Evolutionary conservation across 1,284 basidiomycete species (phyloP), one percentile per base, ranked within the genome.

Genomic region (Leccinum angustisporum): DNA sequence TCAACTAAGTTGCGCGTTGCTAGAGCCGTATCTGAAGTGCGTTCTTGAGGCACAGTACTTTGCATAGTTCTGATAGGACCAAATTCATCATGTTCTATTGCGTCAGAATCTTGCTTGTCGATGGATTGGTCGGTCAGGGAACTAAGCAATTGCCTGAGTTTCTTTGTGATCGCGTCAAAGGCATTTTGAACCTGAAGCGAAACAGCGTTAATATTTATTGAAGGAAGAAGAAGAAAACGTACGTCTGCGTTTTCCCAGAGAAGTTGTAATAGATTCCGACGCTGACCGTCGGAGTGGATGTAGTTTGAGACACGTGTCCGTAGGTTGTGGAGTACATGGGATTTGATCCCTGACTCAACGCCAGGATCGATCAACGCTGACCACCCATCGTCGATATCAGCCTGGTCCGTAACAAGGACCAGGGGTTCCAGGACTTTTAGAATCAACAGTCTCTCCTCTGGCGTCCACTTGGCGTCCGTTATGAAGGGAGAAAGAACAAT

Each of bases 211-310:
- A 25, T 11, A 31, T 60, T 18, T 34, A 14, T 14, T 3, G 38
- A 33, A 36, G 16, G 30, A 38, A n/a, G 38, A 27, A 56, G 5
- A 54, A 48, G 46, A n/a, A 51, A 58, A 40, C 83, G 65, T 66
- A 91, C 91, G 68, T 91, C 88, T 53, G 76, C 65, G 63, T 80
- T 84, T 59, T 82, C 81, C 83, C 91, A 91, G 30, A 92, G 73
- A 16, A 79, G 71, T 31, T 77, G 75, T 61, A 85, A 79, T n/a
- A 87, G 73, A 48, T 73, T 70, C 54, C 65, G 75, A 67, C 63
- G 70, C 56, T 55, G 66, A 53, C 30, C 65, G 65, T 61, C 63
- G 43, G 53, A 57, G 59, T 56, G 61, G 56, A 38, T 59, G 51
- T 46, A 56, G 56, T 16, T 62, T 48, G 36, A 58, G 33, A 60